Conservation (phyloP, 1,284 basidiomycete genomes). For the Pseudozyma flocculosa region DNA sequence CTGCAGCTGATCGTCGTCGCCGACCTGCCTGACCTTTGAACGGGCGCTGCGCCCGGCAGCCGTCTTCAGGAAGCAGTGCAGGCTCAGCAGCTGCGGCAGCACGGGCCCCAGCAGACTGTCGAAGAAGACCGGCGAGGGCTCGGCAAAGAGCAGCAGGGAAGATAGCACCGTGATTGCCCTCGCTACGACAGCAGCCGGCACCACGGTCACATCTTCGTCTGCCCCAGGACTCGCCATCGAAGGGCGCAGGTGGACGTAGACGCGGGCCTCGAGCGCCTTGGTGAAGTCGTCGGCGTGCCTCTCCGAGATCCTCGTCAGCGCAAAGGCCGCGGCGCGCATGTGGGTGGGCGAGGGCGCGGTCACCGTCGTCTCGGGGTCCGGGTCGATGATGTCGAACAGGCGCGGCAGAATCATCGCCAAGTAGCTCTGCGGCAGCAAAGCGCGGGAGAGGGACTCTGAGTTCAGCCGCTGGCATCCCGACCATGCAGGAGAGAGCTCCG, state of each 20-base stretch:
- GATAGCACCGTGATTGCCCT: conserved; percentile 25
- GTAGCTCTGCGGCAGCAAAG: conserved; percentile 15
- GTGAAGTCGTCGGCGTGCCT: conserved; percentile 13
- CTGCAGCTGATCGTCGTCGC: conserved; percentile 8
- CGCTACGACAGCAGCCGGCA: conserved; percentile 7
- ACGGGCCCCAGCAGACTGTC: conserved; percentile 30
- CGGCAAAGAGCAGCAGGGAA: conserved; percentile 39
- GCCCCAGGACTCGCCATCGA: background rate
- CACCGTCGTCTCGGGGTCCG: conserved; percentile 14
- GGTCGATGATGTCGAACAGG: conserved; percentile 35
- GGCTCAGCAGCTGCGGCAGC: conserved; percentile 33
- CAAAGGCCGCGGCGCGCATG: conserved; percentile 44
- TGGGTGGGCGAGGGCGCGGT: conserved; percentile 34
- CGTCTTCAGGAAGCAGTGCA: conserved; percentile 19
- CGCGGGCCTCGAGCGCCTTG: conserved; percentile 9
- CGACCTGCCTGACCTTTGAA: conserved; percentile 20
- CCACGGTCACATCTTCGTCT: conserved; percentile 1
- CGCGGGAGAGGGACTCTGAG: too few species aligned
- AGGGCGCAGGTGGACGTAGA: conserved; percentile 13
- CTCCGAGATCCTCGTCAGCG: conserved; percentile 36
- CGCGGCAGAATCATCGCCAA: conserved; percentile 27
- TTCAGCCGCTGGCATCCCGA: too few species aligned
- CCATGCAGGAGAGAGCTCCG: too few species aligned
- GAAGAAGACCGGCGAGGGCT: conserved; percentile 47
- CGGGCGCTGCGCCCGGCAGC: conserved; percentile 1